Base-by-base conservation (phyloP, 495 filamentous ascomycete genomes). In the Xylaria palmicola region DNA sequence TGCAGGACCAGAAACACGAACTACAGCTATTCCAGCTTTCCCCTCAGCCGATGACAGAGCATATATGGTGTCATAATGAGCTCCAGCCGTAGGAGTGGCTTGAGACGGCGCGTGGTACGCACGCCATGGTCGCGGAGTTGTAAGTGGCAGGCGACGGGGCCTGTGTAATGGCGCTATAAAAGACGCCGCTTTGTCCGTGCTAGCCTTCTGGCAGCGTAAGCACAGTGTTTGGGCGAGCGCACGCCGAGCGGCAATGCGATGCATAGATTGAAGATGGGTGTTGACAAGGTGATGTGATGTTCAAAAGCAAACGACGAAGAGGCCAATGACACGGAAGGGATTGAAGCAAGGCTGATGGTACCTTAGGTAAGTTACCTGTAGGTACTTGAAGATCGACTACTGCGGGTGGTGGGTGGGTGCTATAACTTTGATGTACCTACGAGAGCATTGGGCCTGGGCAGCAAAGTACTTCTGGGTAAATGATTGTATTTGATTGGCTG, bases 41-140 rank as follows among this genome's bases (percentile, higher is more conserved):
- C 95, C 93, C 13, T 90, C 76, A 2, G 90, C 90, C 9, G 94
- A 96, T 0, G 94, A 97, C 3, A 98, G 79, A 0, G 95, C 94
- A 69, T 93, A 98, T 15, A 99, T 96, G 3, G 94, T 98, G 40
- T 81, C 80, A 65, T 79, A 65, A 10, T 39, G 48, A 1, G 24
- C 9, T 19, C 6, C 22, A n/a, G 20, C 26, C 12, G 26, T 17
- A 12, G 13, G 26, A n/a, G 36, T 5, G 27, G 17, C 17, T 44
- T 17, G 59, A 27, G 41, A 43, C 24, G 57, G 49, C 20, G 29
- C 39, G 30, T 48, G 22, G 41, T 39, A 48, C 17, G 41, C 19
- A 34, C 10, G 59, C 50, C 39, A 40, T 41, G 4, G n/a, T 34
- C 27, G 27, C 34, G 41, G 40, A 39, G 26, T 40, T 22, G 37